Conservation (phyloP, 83 land plant genomes). For the Picea abies region DNA sequence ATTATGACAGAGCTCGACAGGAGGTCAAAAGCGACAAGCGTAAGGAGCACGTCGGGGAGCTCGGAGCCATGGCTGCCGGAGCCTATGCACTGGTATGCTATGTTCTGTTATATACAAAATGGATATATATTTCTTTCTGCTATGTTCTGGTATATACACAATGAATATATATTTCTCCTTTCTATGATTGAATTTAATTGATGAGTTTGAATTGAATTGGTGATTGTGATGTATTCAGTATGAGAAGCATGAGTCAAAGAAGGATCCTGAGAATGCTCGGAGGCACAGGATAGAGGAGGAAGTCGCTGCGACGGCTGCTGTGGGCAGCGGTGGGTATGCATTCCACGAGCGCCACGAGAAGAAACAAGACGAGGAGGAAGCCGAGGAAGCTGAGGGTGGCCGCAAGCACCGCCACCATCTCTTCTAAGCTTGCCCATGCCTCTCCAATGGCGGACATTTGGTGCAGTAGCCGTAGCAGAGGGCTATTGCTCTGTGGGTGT, state of each 20-base stretch:
- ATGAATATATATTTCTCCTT: no score
- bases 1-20: background rate
- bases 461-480: no score
- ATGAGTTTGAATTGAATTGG: no score
- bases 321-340: constrained; percentile 56
- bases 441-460: no score
- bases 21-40: background rate
- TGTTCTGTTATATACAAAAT: no score
- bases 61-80: constrained; percentile 3
- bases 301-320: constrained; percentile 55
- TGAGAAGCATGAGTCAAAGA: constrained; percentile 28
- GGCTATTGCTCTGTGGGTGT: no score
- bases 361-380: constrained; percentile 18
- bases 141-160: no score
- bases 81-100: background rate
- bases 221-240: constrained; percentile 11
- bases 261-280: constrained; percentile 51
- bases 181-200: no score
- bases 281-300: constrained; percentile 69
- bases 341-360: constrained; percentile 72
- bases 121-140: no score
- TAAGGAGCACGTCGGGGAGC: background rate
- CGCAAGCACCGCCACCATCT: constrained; percentile 29
- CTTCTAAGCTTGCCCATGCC: no score
- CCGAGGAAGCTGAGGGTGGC: constrained; percentile 40